Percentiles rank a stretch among this genome's conserved stretches.
Conservation (phyloP, 495 filamentous ascomycete species). For the Bathelium albidoporum region DNA sequence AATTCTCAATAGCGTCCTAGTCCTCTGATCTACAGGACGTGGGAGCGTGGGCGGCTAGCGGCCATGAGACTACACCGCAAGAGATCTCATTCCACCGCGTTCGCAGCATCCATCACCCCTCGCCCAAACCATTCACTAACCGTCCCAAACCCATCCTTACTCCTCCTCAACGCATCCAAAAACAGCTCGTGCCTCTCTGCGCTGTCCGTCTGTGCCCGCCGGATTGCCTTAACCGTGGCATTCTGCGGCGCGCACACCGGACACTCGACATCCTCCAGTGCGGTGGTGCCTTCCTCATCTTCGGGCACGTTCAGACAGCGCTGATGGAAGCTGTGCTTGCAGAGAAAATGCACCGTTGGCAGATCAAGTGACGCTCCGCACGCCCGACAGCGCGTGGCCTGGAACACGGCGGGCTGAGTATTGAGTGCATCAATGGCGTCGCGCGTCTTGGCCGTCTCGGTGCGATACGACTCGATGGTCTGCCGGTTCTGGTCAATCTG, state of each 20-base stretch:
- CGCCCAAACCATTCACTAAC: slow-evolving; percentile 90
- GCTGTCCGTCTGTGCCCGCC: slow-evolving; percentile 76
- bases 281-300: slow-evolving; percentile 36
- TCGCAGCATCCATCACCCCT: slow-evolving; percentile 62
- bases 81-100: neutral
- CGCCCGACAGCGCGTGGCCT: slow-evolving; percentile 72
- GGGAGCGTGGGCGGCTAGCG: too few species aligned
- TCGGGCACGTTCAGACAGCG: slow-evolving; percentile 53
- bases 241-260: slow-evolving; percentile 74
- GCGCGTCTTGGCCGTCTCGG: slow-evolving; percentile 70
- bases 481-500: slow-evolving; percentile 79
- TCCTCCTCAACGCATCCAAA: slow-evolving; percentile 63
- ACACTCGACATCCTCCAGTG: slow-evolving; percentile 60
- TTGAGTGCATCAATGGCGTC: slow-evolving; percentile 66
- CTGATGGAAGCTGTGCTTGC: slow-evolving; percentile 93
- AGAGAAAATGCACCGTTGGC: slow-evolving; percentile 88
- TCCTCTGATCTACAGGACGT: too few species aligned
- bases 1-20: too few species aligned
- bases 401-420: slow-evolving; percentile 77
- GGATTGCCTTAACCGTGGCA: slow-evolving; percentile 74
- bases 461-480: slow-evolving; percentile 73
- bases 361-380: slow-evolving; percentile 69
- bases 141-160: slow-evolving; percentile 74
- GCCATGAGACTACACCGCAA: too few species aligned
- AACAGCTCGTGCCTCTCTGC: slow-evolving; percentile 88